phyloP scores from a whole-genome alignment of 306 rosid genomes.

The Vicia sativa region DNA sequence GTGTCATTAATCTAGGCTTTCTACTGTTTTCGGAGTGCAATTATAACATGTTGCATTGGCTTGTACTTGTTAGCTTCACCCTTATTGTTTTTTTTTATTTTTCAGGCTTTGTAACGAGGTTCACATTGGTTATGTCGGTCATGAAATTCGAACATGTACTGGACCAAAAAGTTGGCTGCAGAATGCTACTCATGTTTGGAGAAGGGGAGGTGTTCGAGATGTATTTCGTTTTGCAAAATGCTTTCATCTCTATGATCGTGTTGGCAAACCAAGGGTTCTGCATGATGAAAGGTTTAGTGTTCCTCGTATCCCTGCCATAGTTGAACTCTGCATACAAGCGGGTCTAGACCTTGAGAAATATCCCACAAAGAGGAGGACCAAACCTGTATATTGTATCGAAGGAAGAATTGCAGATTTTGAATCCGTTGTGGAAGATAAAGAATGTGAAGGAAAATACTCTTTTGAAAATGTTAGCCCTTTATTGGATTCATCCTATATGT shows the following conservation, averaged over 20 bases:
- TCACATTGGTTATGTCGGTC: slow-evolving; percentile 75
- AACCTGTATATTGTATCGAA: slow-evolving; percentile 76
- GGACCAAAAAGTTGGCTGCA: slow-evolving; percentile 67
- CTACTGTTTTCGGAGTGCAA: slow-evolving; percentile 24
- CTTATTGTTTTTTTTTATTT: slow-evolving; percentile 27
- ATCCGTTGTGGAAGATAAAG: slow-evolving; percentile 40
- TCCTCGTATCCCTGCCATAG: slow-evolving; percentile 73
- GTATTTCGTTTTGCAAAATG: slow-evolving; percentile 67
- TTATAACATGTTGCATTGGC: background rate
- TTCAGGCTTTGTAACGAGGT: slow-evolving; percentile 73
- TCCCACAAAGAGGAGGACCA: slow-evolving; percentile 79
- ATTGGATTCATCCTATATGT: slow-evolving; percentile 30
- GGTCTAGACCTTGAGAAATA: slow-evolving; percentile 64
- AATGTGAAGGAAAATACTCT: slow-evolving; percentile 26
- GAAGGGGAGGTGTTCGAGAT: slow-evolving; percentile 65
- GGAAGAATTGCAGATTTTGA: slow-evolving; percentile 94
- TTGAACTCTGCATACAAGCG: slow-evolving; percentile 87
- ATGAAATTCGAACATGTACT: slow-evolving; percentile 76
- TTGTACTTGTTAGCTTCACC: slow-evolving; percentile 22
- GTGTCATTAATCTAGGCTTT: slow-evolving; percentile 26
- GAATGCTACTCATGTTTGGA: slow-evolving; percentile 72
- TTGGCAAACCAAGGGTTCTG: slow-evolving; percentile 78
- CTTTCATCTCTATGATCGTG: slow-evolving; percentile 84
- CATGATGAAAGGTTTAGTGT: slow-evolving; percentile 63
- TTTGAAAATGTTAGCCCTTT: slow-evolving; percentile 18